Percentiles rank a stretch among this genome's conserved stretches.
These are phyloP conservation scores for Phytophthora cryptogea DNA, from an alignment of 352 stramenopile species.

Conservation along the genomic window DNA sequence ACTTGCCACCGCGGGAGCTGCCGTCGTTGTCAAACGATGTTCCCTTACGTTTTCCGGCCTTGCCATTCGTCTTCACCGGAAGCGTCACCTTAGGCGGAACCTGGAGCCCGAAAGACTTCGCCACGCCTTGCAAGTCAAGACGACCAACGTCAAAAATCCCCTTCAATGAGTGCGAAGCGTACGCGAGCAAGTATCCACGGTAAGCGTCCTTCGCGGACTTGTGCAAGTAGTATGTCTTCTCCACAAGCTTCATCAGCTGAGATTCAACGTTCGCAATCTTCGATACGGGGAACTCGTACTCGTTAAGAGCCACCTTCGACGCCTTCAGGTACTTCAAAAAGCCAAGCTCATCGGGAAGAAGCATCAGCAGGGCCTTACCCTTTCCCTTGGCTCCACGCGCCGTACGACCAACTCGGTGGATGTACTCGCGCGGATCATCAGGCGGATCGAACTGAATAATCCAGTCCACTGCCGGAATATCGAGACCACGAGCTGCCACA, in stretches of 20 bases:
- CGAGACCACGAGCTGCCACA: conserved; percentile 96
- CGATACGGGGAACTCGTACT: conserved; percentile 98
- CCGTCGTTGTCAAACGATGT: conserved; percentile 59
- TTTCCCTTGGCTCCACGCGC: conserved; percentile 89
- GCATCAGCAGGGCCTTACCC: conserved; percentile 96
- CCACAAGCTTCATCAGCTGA: conserved; percentile 97
- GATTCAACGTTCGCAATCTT: conserved; percentile 98
- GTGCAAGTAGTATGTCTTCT: conserved; percentile 99
- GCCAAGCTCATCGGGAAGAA: conserved; percentile 97
- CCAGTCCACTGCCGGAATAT: conserved; percentile 98
- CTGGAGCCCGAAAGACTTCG: conserved; percentile 97
- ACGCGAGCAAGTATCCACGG: conserved; percentile 97
- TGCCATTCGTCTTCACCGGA: conserved; percentile 84
- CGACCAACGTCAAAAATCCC: conserved; percentile 99
- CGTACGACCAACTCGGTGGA: conserved; percentile 91
- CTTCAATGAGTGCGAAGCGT: conserved; percentile 97
- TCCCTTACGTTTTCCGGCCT: conserved; percentile 74
- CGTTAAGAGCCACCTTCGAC: conserved; percentile 98
- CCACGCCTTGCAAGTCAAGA: conserved; percentile 96
- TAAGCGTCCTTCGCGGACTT: conserved; percentile 98
- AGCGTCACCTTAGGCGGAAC: conserved; percentile 97
- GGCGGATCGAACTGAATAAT: conserved; percentile 99
- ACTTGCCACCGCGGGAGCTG: conserved; percentile 56
- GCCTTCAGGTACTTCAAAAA: conserved; percentile 98
- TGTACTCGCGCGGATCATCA: conserved; percentile 99